phyloP scores from a whole-genome alignment of 495 filamentous ascomycete species.

The Geoglossum glabrum region DNA sequence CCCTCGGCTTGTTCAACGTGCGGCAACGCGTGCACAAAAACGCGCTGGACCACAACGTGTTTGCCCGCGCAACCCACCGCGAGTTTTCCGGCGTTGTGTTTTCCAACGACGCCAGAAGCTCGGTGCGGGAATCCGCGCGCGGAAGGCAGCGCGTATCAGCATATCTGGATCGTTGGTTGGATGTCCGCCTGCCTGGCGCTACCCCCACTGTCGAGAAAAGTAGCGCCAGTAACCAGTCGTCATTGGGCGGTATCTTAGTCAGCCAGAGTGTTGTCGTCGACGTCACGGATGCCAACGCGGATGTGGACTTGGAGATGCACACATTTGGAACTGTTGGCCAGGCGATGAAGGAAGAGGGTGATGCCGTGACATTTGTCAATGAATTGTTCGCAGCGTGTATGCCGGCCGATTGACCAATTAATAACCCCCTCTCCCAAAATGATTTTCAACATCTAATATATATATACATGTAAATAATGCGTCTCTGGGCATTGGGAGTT shows the following conservation, averaged over 20 bases:
- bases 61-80: constrained; percentile 27
- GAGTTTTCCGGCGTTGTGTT: constrained; percentile 23
- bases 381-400: neutral
- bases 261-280: constrained; percentile 20
- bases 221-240: constrained; percentile 22
- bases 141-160: neutral
- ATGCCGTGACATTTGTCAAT: constrained; percentile 1
- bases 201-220: too few relatives aligned
- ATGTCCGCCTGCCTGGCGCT: constrained; percentile 23
- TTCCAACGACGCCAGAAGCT: constrained; percentile 17
- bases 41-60: constrained; percentile 27
- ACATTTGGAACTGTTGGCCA: neutral
- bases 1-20: constrained; percentile 34
- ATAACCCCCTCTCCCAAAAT: too few relatives aligned
- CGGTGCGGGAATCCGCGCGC: neutral
- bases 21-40: constrained; percentile 34
- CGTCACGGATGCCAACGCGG: constrained; percentile 2
- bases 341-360: neutral
- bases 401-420: too few relatives aligned
- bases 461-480: too few relatives aligned
- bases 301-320: neutral
- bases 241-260: constrained; percentile 22
- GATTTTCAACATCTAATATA: too few relatives aligned
- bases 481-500: too few relatives aligned
- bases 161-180: constrained; percentile 10